phyloP scores from a whole-genome alignment of 2,329 filamentous ascomycete species.

The Alternaria dauci region DNA sequence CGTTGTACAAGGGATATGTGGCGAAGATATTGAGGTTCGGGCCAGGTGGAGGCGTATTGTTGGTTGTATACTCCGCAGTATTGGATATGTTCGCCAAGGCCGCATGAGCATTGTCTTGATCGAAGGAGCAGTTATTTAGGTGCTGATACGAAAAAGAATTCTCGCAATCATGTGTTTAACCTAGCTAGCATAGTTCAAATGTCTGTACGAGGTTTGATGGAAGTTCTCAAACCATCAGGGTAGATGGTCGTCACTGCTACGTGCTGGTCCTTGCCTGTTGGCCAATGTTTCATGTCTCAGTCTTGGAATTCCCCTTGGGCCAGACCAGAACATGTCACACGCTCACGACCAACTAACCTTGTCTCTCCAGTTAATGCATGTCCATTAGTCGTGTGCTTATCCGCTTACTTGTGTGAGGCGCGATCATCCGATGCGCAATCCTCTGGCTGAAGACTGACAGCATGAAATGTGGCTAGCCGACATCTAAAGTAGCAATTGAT shows the following conservation, averaged over 20 bases:
- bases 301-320: background rate
- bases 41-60: slow-evolving; percentile 39
- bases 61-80: slow-evolving; percentile 42
- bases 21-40: slow-evolving; percentile 45
- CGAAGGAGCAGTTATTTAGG: background rate
- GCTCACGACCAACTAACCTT: background rate
- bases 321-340: background rate
- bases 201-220: background rate
- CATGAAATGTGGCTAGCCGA: slow-evolving; percentile 2
- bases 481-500: slow-evolving; percentile 19
- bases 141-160: background rate
- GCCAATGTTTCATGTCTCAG: background rate
- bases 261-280: background rate
- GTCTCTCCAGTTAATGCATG: background rate
- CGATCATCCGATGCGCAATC: slow-evolving; percentile 4
- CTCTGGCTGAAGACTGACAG: slow-evolving; percentile 2
- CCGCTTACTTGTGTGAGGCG: background rate
- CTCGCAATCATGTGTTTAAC: background rate
- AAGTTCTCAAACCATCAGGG: background rate
- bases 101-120: slow-evolving; percentile 11
- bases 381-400: background rate
- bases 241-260: background rate
- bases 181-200: background rate
- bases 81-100: slow-evolving; percentile 31
- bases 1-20: slow-evolving; percentile 44